Evolutionary conservation across 768 basidiomycete species (phyloP), one percentile per base, ranked within the genome.

Genomic region (Mycena maculata): DNA sequence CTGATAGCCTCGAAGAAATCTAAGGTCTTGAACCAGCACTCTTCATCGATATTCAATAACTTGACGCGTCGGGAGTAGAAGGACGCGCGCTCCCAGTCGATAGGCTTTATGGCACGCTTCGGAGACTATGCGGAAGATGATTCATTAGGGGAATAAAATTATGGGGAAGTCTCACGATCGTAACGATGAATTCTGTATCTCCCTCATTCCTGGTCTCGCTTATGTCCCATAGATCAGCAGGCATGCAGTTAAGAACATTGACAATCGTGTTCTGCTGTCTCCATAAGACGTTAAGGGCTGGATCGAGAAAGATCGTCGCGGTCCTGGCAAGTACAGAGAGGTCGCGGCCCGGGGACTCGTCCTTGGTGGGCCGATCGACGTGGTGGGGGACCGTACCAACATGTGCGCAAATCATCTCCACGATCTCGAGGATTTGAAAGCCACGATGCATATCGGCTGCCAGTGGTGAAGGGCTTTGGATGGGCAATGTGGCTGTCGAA

Each of bases 81-180:
- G 9, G 39, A 47, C 5, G 59, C 33, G 8, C 59, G 47, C 22
- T 39, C 59, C 59, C 59, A 60, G 47, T 60, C 59, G 13, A 23
- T 9, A 6, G 22, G 12, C 15, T 18, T 22, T 23, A 60, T 48
- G 36, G 25, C 13, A 4, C 59, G 31, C 33, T n/a, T n/a, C n/a
- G 33, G 3, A 60, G 48, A 49, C 10, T 3, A 36, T 49, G 12
- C 28, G 31, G 31, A 8, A 22, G n/a, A 7, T 36, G 33, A 36
- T 7, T 36, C 33, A 36, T 6, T 36, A 13, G 6, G 8, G 33
- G 33, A 36, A 36, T 7, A 36, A 36, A 36, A 36, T 36, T 36
- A 13, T 36, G 13, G 33, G 33, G n/a, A n/a, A 36, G 33, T 36
- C 33, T 36, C 33, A 36, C 6, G 33, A 22, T 20, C 8, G 23